These are phyloP conservation scores for Mikania micrantha DNA, from an alignment of 129 eudicot species.

Conservation along the genomic window DNA sequence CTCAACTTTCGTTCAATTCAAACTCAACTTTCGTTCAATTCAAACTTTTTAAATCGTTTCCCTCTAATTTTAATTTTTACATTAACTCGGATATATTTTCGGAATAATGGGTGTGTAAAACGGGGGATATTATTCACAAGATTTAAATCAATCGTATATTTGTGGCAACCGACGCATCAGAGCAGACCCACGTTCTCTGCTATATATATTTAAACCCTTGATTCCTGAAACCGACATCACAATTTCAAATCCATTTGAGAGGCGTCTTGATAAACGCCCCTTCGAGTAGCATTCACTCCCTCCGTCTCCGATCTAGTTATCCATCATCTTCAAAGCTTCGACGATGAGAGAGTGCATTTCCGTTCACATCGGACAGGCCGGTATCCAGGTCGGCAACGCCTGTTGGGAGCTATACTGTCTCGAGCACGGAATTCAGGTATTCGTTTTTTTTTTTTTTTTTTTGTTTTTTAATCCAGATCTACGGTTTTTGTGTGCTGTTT, in stretches of 20 bases:
- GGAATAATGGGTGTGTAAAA: too few species aligned
- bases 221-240: background rate
- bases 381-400: conserved; percentile 5
- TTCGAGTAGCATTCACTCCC: background rate
- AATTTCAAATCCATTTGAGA: background rate
- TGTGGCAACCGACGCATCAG: background rate
- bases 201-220: background rate
- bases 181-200: background rate
- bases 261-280: conserved; percentile 11
- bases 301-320: background rate
- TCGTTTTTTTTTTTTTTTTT: too few species aligned
- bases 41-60: too few species aligned
- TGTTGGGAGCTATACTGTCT: conserved; percentile 8
- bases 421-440: conserved; percentile 3
- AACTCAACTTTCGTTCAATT: too few species aligned
- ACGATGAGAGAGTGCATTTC: conserved; percentile 7
- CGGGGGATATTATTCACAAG: background rate
- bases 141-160: background rate
- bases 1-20: too few species aligned
- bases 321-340: background rate
- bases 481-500: background rate
- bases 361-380: conserved; percentile 7
- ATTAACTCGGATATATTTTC: too few species aligned
- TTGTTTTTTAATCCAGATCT: background rate
- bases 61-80: too few species aligned